These are phyloP conservation scores for Eucalyptus sideroxylon DNA, from an alignment of 345 rosid species.

Conservation along the genomic window DNA sequence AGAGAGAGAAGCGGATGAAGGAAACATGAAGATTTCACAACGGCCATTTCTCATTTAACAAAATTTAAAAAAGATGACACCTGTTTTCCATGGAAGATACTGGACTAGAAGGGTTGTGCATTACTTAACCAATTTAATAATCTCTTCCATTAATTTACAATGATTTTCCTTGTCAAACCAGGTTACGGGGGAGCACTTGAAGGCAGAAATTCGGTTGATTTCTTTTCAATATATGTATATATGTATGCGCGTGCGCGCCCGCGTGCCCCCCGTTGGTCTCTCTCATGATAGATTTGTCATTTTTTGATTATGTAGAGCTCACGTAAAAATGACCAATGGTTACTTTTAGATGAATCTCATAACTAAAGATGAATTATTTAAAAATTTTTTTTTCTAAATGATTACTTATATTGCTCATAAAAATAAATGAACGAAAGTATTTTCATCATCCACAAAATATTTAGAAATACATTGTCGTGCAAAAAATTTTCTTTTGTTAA, in stretches of 20 bases:
- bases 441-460: too few relatives aligned
- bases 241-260: accelerated
- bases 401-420: too few relatives aligned
- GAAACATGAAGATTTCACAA: neutral
- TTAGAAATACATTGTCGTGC: too few relatives aligned
- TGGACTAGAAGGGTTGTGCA: neutral
- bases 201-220: neutral
- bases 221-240: neutral
- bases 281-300: too few relatives aligned
- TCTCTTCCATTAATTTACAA: neutral
- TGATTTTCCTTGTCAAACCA: neutral
- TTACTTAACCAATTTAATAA: neutral
- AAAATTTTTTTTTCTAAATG: too few relatives aligned
- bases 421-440: too few relatives aligned
- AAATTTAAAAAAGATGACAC: neutral
- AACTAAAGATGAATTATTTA: too few relatives aligned
- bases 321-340: accelerated
- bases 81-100: neutral
- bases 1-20: neutral
- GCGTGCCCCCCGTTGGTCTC: accelerated
- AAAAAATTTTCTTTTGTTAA: too few relatives aligned
- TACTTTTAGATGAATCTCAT: too few relatives aligned
- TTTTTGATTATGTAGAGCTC: too few relatives aligned
- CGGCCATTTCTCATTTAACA: neutral
- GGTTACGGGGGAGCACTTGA: neutral